Conservation (phyloP, 2,329 filamentous ascomycete genomes). For the Dactylellina drechsleri region DNA sequence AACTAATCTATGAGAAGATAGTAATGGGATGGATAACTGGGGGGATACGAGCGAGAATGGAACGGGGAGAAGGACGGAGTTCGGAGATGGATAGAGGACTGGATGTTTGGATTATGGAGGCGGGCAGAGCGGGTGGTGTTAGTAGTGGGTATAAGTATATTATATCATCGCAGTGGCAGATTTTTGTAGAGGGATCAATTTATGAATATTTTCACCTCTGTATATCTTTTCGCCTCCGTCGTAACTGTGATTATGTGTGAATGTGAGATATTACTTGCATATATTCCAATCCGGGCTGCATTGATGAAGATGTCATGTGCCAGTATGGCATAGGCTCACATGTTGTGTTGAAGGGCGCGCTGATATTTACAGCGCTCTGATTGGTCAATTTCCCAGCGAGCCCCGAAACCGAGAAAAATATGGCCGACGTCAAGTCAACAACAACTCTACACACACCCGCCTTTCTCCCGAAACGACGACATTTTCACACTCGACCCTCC, state of each 20-base stretch:
- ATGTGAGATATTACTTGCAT: neutral
- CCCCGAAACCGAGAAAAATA: neutral
- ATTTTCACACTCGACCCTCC: neutral
- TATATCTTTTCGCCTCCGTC: neutral
- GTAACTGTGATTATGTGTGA: neutral
- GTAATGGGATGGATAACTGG: constrained; percentile 5
- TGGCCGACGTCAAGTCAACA: constrained; percentile 52
- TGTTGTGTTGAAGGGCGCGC: neutral
- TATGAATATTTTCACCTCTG: constrained; percentile 37
- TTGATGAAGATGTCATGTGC: no score
- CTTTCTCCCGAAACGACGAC: constrained; percentile 17
- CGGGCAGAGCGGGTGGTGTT: constrained; percentile 1
- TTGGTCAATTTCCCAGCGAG: constrained; percentile 21
- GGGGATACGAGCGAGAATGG: neutral
- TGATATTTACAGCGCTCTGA: constrained; percentile 29
- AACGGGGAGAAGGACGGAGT: neutral
- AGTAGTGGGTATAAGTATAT: constrained; percentile 7
- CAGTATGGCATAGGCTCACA: no score
- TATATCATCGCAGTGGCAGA: constrained; percentile 14
- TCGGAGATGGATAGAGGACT: constrained; percentile 7
- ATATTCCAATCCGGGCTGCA: neutral
- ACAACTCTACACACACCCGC: constrained; percentile 1
- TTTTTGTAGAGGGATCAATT: constrained; percentile 36
- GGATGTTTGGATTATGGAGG: constrained; percentile 2
- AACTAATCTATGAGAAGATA: constrained; percentile 10